phyloP scores from a whole-genome alignment of 768 basidiomycete genomes.

The Hirschioporus abietinus region DNA sequence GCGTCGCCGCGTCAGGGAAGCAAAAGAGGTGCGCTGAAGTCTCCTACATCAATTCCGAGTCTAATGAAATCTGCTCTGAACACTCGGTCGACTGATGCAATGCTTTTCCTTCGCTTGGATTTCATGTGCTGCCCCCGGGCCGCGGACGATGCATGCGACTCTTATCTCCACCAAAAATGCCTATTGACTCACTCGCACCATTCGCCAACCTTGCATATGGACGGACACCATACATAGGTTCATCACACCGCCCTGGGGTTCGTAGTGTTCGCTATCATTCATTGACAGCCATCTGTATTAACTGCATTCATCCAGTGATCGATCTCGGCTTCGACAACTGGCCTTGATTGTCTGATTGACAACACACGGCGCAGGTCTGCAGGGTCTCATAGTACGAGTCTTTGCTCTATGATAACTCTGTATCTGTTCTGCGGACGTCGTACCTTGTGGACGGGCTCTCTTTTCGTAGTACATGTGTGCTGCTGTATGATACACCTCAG shows the following conservation, averaged over 20 bases:
- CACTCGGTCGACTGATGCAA: conserved; percentile 5
- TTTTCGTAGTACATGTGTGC: too few species aligned
- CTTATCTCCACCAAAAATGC: too few species aligned
- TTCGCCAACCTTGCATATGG: conserved; percentile 7
- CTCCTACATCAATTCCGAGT: neutral
- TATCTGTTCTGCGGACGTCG: too few species aligned
- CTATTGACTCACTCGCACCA: neutral
- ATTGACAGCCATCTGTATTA: conserved; percentile 6
- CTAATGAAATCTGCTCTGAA: neutral
- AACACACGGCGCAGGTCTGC: too few species aligned
- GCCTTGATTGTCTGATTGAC: conserved; percentile 21
- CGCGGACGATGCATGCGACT: neutral
- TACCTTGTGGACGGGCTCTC: too few species aligned
- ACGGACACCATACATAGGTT: conserved; percentile 32
- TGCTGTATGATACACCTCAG: too few species aligned
- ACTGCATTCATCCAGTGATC: conserved; percentile 35
- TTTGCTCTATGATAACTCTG: too few species aligned
- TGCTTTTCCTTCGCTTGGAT: neutral
- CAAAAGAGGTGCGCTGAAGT: conserved; percentile 45
- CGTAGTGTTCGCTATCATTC: conserved; percentile 23
- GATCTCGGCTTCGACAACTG: conserved; percentile 72
- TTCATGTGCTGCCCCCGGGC: conserved; percentile 3
- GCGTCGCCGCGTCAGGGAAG: conserved; percentile 44
- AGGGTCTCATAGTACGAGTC: too few species aligned
- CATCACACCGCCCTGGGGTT: conserved; percentile 67